phyloP scores from a whole-genome alignment of 495 filamentous ascomycete genomes.

The Cercophora scortea region DNA sequence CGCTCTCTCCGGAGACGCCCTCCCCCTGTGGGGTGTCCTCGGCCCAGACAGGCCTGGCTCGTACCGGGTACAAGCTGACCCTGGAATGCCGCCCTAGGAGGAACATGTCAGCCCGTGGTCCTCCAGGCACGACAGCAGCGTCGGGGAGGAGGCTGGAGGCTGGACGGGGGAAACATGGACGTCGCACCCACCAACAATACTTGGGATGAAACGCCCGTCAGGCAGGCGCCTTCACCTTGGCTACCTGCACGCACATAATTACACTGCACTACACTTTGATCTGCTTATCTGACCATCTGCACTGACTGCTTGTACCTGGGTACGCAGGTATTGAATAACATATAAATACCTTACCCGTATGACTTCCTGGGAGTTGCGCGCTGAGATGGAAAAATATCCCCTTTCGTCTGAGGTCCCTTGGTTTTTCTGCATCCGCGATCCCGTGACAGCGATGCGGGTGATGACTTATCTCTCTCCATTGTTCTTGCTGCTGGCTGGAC shows the following conservation, averaged over 20 bases:
- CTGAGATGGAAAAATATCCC: too few relatives aligned
- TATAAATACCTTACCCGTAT: too few relatives aligned
- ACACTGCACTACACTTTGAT: not conserved
- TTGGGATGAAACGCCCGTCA: slow-evolving; percentile 3
- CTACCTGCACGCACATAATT: not conserved
- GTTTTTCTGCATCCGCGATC: too few relatives aligned
- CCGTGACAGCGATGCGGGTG: too few relatives aligned
- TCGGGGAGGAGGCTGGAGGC: not conserved
- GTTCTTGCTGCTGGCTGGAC: too few relatives aligned
- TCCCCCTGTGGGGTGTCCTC: slow-evolving; percentile 17
- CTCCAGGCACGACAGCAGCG: slow-evolving; percentile 7
- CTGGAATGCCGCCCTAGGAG: slow-evolving; percentile 9
- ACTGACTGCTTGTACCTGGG: too few relatives aligned
- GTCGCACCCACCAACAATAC: not conserved
- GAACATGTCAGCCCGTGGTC: slow-evolving; percentile 3
- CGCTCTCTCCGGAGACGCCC: slow-evolving; percentile 27
- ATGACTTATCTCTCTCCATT: too few relatives aligned
- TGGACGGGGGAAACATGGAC: not conserved
- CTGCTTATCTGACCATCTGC: too few relatives aligned
- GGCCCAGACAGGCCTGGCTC: slow-evolving; percentile 7
- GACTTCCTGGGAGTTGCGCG: too few relatives aligned
- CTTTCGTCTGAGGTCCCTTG: too few relatives aligned
- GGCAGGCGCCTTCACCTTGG: not conserved
- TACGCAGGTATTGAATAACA: too few relatives aligned
- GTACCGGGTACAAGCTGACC: slow-evolving; percentile 18